A percentile compares a stretch with the other conserved stretches of the same genome.
Conservation (phyloP, 176 grass and related monocot species). For the Oryza nivara region DNA sequence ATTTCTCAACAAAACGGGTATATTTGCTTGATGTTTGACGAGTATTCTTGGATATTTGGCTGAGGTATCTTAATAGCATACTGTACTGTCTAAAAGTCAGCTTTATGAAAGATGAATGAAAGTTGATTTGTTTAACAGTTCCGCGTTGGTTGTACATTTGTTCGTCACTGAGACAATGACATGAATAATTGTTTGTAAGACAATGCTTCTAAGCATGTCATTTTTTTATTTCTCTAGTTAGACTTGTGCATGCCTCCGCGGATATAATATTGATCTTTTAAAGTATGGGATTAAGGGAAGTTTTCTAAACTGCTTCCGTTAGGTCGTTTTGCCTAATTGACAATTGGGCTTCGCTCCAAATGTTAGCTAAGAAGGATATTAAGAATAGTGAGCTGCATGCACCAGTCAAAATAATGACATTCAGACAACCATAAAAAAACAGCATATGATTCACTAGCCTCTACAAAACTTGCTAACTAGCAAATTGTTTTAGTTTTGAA, state of each 20-base stretch:
- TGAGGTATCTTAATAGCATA: background rate
- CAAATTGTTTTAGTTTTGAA: background rate
- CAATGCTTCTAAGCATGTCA: background rate
- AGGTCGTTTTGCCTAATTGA: background rate
- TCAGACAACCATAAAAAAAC: background rate
- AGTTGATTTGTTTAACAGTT: slow-evolving; percentile 7
- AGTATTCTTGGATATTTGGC: background rate
- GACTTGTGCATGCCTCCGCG: background rate
- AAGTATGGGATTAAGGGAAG: background rate
- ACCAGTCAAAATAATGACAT: background rate
- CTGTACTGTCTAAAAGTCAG: background rate
- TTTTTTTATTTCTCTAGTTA: background rate
- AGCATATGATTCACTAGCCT: background rate
- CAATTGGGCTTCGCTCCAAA: background rate
- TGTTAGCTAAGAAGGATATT: background rate
- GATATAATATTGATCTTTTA: background rate
- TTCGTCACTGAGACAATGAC: background rate
- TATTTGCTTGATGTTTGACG: background rate
- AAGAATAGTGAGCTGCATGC: background rate
- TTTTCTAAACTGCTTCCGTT: background rate
- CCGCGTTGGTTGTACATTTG: slow-evolving; percentile 6
- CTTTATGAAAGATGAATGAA: background rate
- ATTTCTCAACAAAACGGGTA: background rate
- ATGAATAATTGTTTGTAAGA: slow-evolving; percentile 1
- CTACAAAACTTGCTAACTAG: background rate